Conservation (phyloP, 129 eudicot genomes). For the Deinandra increscens region DNA sequence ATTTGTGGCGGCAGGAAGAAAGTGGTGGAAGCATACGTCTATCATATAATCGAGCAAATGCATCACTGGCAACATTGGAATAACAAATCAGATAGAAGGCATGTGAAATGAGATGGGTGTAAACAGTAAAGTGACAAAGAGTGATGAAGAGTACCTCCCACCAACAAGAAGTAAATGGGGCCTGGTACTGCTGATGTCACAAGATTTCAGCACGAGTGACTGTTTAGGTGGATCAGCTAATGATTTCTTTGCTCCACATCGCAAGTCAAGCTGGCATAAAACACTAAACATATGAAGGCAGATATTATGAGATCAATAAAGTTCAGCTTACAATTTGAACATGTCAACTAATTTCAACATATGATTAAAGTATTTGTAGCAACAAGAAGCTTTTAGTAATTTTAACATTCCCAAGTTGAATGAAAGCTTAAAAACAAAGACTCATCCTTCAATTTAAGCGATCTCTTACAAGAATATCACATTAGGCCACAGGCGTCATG, state of each 20-base stretch:
- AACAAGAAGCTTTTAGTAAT: constrained; percentile 5
- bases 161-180: constrained; percentile 96
- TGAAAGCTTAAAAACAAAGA: background rate
- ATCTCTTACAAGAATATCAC: background rate
- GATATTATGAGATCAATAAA: constrained; percentile 17
- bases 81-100: constrained; percentile 16
- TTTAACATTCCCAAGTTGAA: background rate
- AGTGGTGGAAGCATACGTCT: constrained; percentile 96
- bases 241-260: constrained; percentile 82
- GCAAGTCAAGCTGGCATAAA: constrained; percentile 87
- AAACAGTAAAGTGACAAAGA: constrained; percentile 20
- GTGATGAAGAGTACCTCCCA: constrained; percentile 63
- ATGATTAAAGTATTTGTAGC: background rate
- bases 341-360: constrained; percentile 13
- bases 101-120: background rate
- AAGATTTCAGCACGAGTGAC: constrained; percentile 65
- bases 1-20: constrained; percentile 67
- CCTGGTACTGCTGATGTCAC: constrained; percentile 74
- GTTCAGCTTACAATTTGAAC: constrained; percentile 14
- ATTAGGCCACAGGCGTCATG: background rate
- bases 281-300: constrained; percentile 29
- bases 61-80: constrained; percentile 61
- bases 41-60: constrained; percentile 94
- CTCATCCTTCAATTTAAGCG: constrained; percentile 2
- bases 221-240: constrained; percentile 84